Conservation (phyloP, 495 filamentous ascomycete species). For the Penicillium silybi region DNA sequence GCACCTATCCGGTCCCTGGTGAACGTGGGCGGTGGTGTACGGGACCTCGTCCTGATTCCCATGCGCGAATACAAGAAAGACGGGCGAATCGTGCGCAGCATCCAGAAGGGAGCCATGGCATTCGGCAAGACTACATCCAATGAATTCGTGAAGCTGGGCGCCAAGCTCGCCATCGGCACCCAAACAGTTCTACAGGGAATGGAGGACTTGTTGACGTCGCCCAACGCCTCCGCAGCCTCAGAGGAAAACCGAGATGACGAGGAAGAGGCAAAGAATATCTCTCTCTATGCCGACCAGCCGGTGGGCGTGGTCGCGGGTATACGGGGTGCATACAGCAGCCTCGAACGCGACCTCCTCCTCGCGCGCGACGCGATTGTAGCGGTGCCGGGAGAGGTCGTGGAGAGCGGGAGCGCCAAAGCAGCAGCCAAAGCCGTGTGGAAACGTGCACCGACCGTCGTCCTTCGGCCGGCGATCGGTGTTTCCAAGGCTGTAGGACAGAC, state of each 20-base stretch:
- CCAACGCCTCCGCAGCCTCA: constrained; percentile 15
- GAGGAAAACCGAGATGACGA: constrained; percentile 61
- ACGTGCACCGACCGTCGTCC: constrained; percentile 83
- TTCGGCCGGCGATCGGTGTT: constrained; percentile 85
- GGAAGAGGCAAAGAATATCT: constrained; percentile 71
- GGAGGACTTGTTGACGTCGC: constrained; percentile 68
- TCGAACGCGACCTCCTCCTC: constrained; percentile 80
- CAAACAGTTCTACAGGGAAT: constrained; percentile 86
- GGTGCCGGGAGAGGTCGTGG: constrained; percentile 87
- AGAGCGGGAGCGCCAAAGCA: constrained; percentile 77
- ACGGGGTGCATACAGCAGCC: constrained; percentile 70
- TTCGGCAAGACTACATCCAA: constrained; percentile 92
- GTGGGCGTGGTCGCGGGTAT: constrained; percentile 82
- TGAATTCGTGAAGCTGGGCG: constrained; percentile 87
- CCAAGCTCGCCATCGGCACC: constrained; percentile 91
- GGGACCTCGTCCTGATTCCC: constrained; percentile 81
- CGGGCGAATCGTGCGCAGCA: constrained; percentile 83
- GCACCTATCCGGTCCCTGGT: constrained; percentile 84
- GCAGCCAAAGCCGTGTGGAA: constrained; percentile 75
- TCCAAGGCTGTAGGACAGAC: constrained; percentile 87
- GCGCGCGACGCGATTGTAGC: constrained; percentile 89
- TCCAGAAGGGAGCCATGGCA: constrained; percentile 81
- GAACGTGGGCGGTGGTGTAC: constrained; percentile 82
- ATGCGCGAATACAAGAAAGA: constrained; percentile 92
- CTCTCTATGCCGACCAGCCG: constrained; percentile 89